Base-by-base conservation (phyloP, 805 yeast species). In the Wickerhamomyces ciferrii region DNA sequence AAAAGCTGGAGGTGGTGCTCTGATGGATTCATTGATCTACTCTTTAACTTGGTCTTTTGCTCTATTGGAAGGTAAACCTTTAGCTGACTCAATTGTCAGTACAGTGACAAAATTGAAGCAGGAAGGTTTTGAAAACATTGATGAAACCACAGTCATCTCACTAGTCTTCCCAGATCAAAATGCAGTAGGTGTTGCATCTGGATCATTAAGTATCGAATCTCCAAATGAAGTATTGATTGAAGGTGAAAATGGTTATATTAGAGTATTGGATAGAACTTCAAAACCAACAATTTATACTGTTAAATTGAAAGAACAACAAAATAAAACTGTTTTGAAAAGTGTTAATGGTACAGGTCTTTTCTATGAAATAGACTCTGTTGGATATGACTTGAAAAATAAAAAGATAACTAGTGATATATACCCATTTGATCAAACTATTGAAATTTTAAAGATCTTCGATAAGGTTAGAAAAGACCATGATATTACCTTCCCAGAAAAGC, bases 351-450 rank as follows among this genome's bases (percentile, higher is more conserved):
- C 69, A 42, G 85, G 85, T 0, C 73, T 78, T 57, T 74, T 74
- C 53, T 73, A 72, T 58, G 84, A 79, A 61, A 83, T 83, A 1
- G 73, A 77, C 53, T 80, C 76, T 5, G 72, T 71, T 27, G 83
- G 79, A 4, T 59, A 67, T 41, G 76, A 71, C 45, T 62, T 79
- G 37, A 45, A 55, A 6, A 62, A 58, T 15, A 78, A 78, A 13
- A 65, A 61, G 45, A 53, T 58, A 15, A 67, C 70, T 50, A 68
- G 70, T 48, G 59, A 53, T 18, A 41, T 58, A 3, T 60, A 70
- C 56, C 72, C 81, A 2, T 67, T 66, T 57, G 68, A 56, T 5
- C 84, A 80, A 60, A 68, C 77, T 29, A 51, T 74, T 35, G 55
- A 69, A 42, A 72, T 78, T 36, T 71, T 76, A 75, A 64, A 59